Evolutionary conservation across 306 rosid genomes (phyloP).

Genomic region (Canavalia gladiata): DNA sequence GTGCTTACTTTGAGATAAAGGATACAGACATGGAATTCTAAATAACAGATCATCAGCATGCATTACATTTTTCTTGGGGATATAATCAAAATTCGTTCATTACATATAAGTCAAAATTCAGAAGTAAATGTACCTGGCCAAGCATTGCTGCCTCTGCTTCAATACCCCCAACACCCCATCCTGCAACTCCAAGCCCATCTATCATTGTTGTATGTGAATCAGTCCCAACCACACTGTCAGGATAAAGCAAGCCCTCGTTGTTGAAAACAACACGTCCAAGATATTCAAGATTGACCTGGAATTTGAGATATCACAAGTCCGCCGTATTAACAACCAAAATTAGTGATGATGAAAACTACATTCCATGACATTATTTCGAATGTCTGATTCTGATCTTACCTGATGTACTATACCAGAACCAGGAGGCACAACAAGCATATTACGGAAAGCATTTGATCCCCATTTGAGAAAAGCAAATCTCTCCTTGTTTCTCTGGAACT

Average conservation of each 20-base stretch:
- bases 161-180: slow-evolving; percentile 99
- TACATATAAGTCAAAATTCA: slow-evolving; percentile 23
- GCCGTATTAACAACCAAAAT: slow-evolving; percentile 27
- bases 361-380: slow-evolving; percentile 18
- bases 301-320: slow-evolving; percentile 44
- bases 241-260: slow-evolving; percentile 87
- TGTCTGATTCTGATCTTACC: slow-evolving; percentile 62
- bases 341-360: slow-evolving; percentile 13
- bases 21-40: slow-evolving; percentile 22
- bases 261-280: slow-evolving; percentile 99
- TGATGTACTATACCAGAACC: slow-evolving; percentile 99
- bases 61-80: neutral
- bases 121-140: slow-evolving; percentile 81
- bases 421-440: slow-evolving; percentile 99
- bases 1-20: slow-evolving; percentile 34
- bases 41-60: slow-evolving; percentile 33
- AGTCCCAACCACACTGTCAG: slow-evolving; percentile 99
- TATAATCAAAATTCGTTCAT: slow-evolving; percentile 4
- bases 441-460: slow-evolving; percentile 95
- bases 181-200: slow-evolving; percentile 99
- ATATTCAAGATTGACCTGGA: slow-evolving; percentile 97
- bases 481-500: slow-evolving; percentile 92
- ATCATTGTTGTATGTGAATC: slow-evolving; percentile 99
- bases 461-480: slow-evolving; percentile 98
- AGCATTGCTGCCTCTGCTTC: slow-evolving; percentile 99